Evolutionary conservation across 192 early-diverging fungal species (phyloP), one percentile per base, ranked within the genome.

Genomic region (Obelidium mucronatum): DNA sequence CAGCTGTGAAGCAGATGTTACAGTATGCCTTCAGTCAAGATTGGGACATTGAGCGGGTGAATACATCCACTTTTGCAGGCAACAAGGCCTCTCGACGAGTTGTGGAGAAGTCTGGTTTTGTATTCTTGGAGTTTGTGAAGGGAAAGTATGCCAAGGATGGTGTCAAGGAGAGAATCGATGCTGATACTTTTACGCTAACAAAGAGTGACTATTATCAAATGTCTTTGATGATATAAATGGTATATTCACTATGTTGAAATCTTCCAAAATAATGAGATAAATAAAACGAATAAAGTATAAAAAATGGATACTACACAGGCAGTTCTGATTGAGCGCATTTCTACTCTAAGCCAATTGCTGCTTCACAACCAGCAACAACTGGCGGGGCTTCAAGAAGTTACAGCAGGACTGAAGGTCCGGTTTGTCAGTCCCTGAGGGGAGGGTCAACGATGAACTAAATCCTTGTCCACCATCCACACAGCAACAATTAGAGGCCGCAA

Each of bases 351-450:
- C 59, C n/a, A 30, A 22, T 39, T 74, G 19, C 72, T 74, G 28
- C 72, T 39, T 5, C 56, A 74, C 39, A 74, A 74, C 59, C 72
- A 74, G 40, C 59, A 61, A 30, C 72, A 74, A 63, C 48, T 74
- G 11, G 19, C 33, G 4, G 22, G n/a, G 36, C 4, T 74, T 55
- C 72, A 74, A 40, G 60, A 74, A 17, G 31, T 40, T 30, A 62
- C 72, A n/a, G 58, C 40, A 11, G 36, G 19, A 22, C 72, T 74
- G 13, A 74, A 74, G 40, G 72, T 74, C 36, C 11, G 19, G 24
- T 59, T 8, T 37, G 59, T 26, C 34, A 1, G 15, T 31, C 8
- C 19, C 35, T 22, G 48, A 13, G 48, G 48, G 48, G n/a, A n/a
- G 44, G 26, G 55, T 58, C 8, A 22, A 24, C 24, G 55, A 22